These are phyloP conservation scores for Pythium myriotylum DNA, from an alignment of 352 stramenopile genomes.

Conservation along the genomic window DNA sequence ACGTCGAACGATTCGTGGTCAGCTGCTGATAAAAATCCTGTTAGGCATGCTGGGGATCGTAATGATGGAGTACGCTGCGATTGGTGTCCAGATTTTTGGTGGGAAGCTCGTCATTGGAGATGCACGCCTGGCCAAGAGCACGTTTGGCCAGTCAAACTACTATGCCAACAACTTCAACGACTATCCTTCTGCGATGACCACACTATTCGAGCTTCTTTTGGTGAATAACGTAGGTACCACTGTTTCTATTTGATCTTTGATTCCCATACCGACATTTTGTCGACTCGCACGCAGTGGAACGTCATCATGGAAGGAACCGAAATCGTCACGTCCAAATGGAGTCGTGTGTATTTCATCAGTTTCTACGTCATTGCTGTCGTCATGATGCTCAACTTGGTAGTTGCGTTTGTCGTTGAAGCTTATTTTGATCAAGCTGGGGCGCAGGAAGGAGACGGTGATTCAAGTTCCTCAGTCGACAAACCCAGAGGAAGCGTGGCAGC, in stretches of 20 bases:
- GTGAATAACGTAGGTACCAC: constrained; percentile 68
- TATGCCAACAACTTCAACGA: constrained; percentile 85
- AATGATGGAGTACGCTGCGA: constrained; percentile 58
- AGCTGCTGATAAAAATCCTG: too few species aligned
- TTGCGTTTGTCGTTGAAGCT: constrained; percentile 68
- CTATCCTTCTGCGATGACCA: constrained; percentile 52
- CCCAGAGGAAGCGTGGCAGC: not conserved
- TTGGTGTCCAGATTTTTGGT: constrained; percentile 69
- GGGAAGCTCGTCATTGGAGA: constrained; percentile 51
- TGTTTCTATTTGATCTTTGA: not conserved
- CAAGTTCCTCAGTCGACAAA: not conserved
- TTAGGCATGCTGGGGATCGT: constrained; percentile 61
- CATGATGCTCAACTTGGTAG: constrained; percentile 71
- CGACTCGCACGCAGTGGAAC: constrained; percentile 46
- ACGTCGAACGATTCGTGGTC: too few species aligned
- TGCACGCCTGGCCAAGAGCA: constrained; percentile 32
- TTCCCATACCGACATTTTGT: not conserved
- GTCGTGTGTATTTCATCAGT: constrained; percentile 68
- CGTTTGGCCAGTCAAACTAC: constrained; percentile 57
- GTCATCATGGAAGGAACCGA: constrained; percentile 68
- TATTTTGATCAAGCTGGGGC: constrained; percentile 43
- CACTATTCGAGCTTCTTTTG: constrained; percentile 75
- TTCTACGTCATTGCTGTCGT: constrained; percentile 77
- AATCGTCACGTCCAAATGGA: constrained; percentile 53
- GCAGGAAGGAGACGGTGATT: not conserved